Evolutionary conservation across 2,329 filamentous ascomycete species (phyloP).

Genomic region (Dendryphion nanum): DNA sequence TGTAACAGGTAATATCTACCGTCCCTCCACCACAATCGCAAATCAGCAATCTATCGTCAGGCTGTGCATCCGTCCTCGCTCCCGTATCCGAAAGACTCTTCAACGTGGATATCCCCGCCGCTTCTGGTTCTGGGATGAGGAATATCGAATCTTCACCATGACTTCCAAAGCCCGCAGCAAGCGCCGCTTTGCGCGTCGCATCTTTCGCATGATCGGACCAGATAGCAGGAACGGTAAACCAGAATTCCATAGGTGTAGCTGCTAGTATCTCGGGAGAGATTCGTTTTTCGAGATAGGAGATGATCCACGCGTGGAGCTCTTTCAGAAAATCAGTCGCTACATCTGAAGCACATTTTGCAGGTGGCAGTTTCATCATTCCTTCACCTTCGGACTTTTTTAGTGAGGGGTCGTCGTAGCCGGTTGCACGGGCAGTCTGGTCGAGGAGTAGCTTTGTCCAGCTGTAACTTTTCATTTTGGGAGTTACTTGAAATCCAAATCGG

Average conservation of each 20-base stretch:
- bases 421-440: slow-evolving; percentile 1
- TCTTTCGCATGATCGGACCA: slow-evolving; percentile 21
- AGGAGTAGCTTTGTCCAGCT: slow-evolving; percentile 15
- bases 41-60: too few relatives aligned
- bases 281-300: too few relatives aligned
- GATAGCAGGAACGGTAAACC: slow-evolving; percentile 24
- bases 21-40: too few relatives aligned
- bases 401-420: slow-evolving; percentile 10
- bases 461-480: slow-evolving; percentile 9
- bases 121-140: slow-evolving; percentile 25
- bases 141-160: slow-evolving; percentile 16
- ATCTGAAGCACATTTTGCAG: slow-evolving; percentile 3
- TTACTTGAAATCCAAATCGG: slow-evolving; percentile 5
- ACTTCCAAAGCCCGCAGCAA: slow-evolving; percentile 14
- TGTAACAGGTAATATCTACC: too few relatives aligned
- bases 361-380: slow-evolving; percentile 9
- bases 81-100: too few relatives aligned
- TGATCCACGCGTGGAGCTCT: slow-evolving; percentile 3
- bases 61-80: too few relatives aligned
- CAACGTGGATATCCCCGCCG: slow-evolving; percentile 9
- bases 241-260: slow-evolving; percentile 15
- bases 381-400: slow-evolving; percentile 4
- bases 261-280: slow-evolving; percentile 1
- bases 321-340: slow-evolving; percentile 10
- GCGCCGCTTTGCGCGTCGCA: slow-evolving; percentile 14